phyloP scores from a whole-genome alignment of 306 rosid genomes.

The Cucurbita argyrosperma region DNA sequence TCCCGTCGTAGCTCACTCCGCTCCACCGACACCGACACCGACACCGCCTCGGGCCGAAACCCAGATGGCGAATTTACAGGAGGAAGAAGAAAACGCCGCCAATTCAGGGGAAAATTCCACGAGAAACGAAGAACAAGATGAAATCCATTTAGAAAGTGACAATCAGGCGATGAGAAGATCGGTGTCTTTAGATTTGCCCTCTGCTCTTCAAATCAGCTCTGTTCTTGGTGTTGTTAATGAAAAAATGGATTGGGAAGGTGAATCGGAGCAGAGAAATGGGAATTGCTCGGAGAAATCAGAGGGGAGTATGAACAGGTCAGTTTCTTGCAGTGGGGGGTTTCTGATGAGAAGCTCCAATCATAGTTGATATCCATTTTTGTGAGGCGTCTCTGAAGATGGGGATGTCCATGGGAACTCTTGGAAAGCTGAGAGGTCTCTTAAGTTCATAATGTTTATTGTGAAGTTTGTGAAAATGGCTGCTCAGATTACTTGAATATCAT shows the following conservation, averaged over 20 bases:
- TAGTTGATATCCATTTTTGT: background rate
- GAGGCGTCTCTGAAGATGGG: background rate
- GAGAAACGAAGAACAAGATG: background rate
- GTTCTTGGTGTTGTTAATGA: background rate
- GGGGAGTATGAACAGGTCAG: conserved; percentile 46
- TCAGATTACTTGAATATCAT: too few species aligned
- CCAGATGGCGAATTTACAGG: background rate
- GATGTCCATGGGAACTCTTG: conserved; percentile 14
- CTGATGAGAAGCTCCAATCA: background rate
- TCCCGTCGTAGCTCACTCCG: conserved; percentile 22
- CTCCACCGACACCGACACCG: background rate
- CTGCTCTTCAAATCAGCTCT: conserved; percentile 25
- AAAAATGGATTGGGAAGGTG: background rate
- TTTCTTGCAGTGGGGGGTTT: conserved; percentile 42
- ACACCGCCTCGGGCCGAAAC: conserved; percentile 2
- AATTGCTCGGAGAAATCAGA: background rate
- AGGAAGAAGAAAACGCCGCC: background rate
- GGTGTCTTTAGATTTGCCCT: conserved; percentile 42
- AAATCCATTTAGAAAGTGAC: background rate
- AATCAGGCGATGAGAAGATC: conserved; percentile 37
- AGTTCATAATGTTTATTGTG: background rate
- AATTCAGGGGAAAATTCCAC: background rate
- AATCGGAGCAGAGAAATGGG: background rate
- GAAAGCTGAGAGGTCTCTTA: conserved; percentile 21
- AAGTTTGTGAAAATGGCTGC: too few species aligned